Conservation (phyloP, 768 basidiomycete genomes). For the Mycena galericulata region DNA sequence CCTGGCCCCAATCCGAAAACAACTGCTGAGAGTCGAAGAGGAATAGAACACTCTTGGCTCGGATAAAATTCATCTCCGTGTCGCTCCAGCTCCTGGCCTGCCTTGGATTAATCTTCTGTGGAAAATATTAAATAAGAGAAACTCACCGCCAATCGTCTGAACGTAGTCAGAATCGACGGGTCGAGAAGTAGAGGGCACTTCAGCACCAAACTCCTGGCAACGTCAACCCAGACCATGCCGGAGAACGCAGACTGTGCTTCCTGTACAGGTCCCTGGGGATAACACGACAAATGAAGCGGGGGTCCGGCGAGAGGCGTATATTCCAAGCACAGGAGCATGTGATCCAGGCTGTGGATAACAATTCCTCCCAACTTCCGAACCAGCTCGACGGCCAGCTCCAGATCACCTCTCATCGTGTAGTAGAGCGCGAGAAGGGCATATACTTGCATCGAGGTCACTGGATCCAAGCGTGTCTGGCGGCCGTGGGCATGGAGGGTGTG, state of each 20-base stretch:
- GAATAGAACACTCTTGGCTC: slow-evolving; percentile 13
- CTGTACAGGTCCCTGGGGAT: neutral
- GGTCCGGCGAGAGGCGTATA: neutral
- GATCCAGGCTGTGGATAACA: neutral
- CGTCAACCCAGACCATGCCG: neutral
- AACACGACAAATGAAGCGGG: neutral
- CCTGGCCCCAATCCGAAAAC: slow-evolving; percentile 1
- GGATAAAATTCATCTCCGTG: slow-evolving; percentile 24
- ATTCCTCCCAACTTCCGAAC: neutral
- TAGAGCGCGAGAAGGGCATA: neutral
- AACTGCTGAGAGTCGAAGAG: slow-evolving; percentile 14
- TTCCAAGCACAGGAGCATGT: neutral
- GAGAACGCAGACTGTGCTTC: slow-evolving; percentile 1
- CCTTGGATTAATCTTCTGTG: neutral
- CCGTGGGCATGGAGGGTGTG: neutral
- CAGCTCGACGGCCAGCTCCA: neutral
- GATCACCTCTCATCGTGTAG: neutral
- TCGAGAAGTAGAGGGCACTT: neutral
- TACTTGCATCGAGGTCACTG: slow-evolving; percentile 2
- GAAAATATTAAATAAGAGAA: neutral
- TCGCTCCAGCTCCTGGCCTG: neutral
- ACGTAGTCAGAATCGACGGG: neutral
- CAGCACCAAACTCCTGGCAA: neutral
- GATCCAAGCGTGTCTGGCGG: neutral
- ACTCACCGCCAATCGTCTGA: slow-evolving; percentile 18